These are phyloP conservation scores for Aspergillus sergii DNA, from an alignment of 2,329 filamentous ascomycete genomes.

Conservation along the genomic window DNA sequence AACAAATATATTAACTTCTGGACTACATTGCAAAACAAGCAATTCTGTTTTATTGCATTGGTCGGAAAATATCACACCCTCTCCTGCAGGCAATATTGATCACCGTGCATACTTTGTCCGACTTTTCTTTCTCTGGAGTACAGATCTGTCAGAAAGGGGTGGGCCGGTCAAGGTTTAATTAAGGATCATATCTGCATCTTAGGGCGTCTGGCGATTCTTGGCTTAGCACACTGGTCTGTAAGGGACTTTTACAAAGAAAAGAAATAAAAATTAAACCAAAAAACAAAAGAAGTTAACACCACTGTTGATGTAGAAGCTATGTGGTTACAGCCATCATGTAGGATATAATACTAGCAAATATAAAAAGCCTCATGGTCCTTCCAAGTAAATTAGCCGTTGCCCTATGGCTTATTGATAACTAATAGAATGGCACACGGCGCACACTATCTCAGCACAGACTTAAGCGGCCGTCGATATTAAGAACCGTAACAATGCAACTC, in stretches of 20 bases:
- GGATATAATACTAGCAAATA: background rate
- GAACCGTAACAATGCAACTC: background rate
- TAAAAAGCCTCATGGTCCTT: background rate
- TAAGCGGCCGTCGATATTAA: background rate
- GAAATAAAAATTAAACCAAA: background rate
- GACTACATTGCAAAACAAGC: background rate
- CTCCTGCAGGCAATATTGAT: background rate
- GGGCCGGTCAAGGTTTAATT: conserved; percentile 41
- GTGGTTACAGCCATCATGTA: background rate
- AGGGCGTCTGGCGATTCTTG: conserved; percentile 34
- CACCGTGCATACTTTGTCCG: background rate
- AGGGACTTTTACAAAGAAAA: conserved; percentile 14
- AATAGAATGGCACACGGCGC: background rate
- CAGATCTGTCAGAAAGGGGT: conserved; percentile 23
- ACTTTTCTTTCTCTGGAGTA: background rate
- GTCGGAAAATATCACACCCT: background rate
- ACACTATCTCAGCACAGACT: background rate
- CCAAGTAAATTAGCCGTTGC: background rate
- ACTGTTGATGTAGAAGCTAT: background rate
- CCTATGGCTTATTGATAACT: background rate
- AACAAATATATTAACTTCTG: conserved; percentile 1
- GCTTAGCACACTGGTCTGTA: conserved; percentile 23
- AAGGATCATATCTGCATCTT: conserved; percentile 38
- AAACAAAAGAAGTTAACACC: background rate
- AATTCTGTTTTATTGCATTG: background rate